Percentiles rank a stretch among this genome's conserved stretches.
phyloP scores from a whole-genome alignment of 2,329 filamentous ascomycete genomes.

The Colletotrichum karsti region DNA sequence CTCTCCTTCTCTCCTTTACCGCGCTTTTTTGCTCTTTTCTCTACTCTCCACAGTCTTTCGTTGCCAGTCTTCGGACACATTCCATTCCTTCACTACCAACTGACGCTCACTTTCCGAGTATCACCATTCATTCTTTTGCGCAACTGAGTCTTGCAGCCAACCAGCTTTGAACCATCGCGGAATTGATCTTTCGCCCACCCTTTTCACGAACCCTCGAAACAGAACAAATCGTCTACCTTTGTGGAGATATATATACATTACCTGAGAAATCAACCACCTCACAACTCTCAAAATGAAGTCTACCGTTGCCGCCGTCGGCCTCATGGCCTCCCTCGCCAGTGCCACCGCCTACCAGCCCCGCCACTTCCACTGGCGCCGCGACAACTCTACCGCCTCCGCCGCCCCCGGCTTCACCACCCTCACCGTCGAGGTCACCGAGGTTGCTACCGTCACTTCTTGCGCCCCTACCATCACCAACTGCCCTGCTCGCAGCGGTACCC shows the following conservation, averaged over 20 bases:
- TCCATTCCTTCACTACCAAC: conserved; percentile 29
- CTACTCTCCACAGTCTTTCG: conserved; percentile 29
- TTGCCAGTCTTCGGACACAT: conserved; percentile 30
- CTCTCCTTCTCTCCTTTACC: neutral
- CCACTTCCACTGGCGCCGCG: conserved; percentile 38
- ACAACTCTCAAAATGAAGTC: conserved; percentile 56
- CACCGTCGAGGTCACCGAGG: conserved; percentile 62
- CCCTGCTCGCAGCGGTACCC: conserved; percentile 44
- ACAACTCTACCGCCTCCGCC: conserved; percentile 29
- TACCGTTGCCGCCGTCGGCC: conserved; percentile 49
- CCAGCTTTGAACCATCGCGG: conserved; percentile 19
- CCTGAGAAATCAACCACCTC: neutral
- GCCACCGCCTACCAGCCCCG: conserved; percentile 51
- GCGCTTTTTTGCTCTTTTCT: neutral
- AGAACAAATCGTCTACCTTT: neutral
- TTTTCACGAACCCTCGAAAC: conserved; percentile 16
- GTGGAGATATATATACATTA: conserved; percentile 1
- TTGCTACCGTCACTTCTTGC: conserved; percentile 67
- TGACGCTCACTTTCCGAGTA: conserved; percentile 23
- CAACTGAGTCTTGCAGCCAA: conserved; percentile 32
- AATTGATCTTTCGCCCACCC: conserved; percentile 32
- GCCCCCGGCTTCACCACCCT: conserved; percentile 44
- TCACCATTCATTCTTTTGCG: conserved; percentile 24
- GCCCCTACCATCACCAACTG: conserved; percentile 67
- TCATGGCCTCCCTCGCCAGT: conserved; percentile 51